Evolutionary conservation across 441 rosid species (phyloP), one percentile per base, ranked within the genome.

Genomic region (Gossypium trilobum): DNA sequence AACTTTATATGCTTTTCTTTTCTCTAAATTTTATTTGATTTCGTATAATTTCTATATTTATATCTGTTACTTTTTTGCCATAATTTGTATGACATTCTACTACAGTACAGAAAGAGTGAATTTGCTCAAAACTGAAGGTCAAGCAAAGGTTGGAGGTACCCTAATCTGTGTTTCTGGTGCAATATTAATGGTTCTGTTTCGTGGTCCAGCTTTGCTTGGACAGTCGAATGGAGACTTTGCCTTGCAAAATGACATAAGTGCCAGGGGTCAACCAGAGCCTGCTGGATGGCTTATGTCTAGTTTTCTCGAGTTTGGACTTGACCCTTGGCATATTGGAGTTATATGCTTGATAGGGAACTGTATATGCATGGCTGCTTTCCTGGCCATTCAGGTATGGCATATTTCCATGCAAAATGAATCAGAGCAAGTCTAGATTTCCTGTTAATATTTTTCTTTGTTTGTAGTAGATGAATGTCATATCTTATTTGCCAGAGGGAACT

Each of bases 71-170:
- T 36, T 56, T 31, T 39, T 39, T 78, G 71, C 79, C 73, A 61
- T 73, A 59, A 71, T 56, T n/a, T 78, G 67, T 79, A 17, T 71
- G 74, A 60, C 65, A 74, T 74, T 81, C 59, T 81, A 74, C 80
- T 87, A 92, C 97, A 95, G 98, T 82, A 91, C 96, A 88, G 99
- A 95, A 83, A 89, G 87, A 82, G 86, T 91, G 78, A 88, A 85
- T 77, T 73, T 95, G 78, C 77, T 87, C 71, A 88, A 74, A 86
- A 83, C 78, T 57, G 99, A 95, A 83, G 99, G 99, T 78, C 98
- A 91, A 80, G 83, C 90, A 25, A 95, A 95, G 87, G 82, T 91
- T 79, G 88, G 84, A 64, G 99, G 98, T 73, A 92, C 93, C 36
- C 74, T 89, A 19, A 70, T 91, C 31, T 95, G 95, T 78, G 97